These are phyloP conservation scores for Umbelopsis vinacea DNA, from an alignment of 192 early-diverging fungal species.

Conservation along the genomic window DNA sequence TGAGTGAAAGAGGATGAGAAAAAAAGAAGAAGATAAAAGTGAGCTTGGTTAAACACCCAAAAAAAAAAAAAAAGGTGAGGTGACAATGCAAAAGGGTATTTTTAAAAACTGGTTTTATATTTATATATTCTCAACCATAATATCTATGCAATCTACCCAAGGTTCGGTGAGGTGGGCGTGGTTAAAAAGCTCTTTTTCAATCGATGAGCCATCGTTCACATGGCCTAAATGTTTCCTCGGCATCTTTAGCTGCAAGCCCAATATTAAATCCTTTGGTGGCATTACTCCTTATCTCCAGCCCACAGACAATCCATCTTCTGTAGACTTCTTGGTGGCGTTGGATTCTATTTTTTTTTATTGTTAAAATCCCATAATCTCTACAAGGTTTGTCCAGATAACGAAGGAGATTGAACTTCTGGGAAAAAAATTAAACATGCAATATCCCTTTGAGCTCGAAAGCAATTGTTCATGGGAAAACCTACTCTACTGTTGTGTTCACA, in stretches of 20 bases:
- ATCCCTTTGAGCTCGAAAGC: neutral
- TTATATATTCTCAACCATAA: neutral
- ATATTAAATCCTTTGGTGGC: neutral
- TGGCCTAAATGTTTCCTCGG: neutral
- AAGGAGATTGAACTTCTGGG: neutral
- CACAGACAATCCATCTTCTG: conserved; percentile 1
- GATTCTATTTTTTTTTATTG: neutral
- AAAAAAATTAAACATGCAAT: neutral
- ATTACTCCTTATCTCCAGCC: neutral
- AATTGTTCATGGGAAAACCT: neutral
- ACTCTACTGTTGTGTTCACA: neutral
- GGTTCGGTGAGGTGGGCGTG: too few relatives aligned
- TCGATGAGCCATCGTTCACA: conserved; percentile 5
- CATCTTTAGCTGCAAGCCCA: conserved; percentile 7
- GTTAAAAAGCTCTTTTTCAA: neutral
- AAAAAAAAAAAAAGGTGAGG: neutral
- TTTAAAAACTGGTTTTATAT: neutral
- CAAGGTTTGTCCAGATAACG: neutral
- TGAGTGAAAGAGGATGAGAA: neutral
- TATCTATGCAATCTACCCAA: neutral
- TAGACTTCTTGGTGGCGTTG: neutral
- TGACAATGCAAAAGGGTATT: conserved; percentile 6
- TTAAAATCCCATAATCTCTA: neutral
- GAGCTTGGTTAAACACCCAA: neutral
- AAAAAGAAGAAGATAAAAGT: neutral